A percentile compares a stretch with the other conserved stretches of the same genome.
phyloP scores from a whole-genome alignment of 139 green algal species.

The Tetradesmus obliquus region DNA sequence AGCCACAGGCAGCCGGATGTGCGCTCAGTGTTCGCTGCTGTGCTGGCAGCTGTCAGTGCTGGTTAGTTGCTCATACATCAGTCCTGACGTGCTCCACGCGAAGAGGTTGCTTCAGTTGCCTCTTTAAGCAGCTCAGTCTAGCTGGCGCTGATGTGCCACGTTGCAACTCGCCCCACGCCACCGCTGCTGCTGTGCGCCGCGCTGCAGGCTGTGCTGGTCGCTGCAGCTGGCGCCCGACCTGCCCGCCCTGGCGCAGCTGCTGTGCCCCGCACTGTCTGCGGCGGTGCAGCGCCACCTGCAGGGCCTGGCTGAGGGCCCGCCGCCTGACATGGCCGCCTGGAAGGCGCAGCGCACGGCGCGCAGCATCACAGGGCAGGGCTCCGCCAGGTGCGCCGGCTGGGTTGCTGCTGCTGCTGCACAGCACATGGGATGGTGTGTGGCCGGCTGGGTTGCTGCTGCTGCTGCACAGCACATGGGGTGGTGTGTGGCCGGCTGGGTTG shows the following conservation, averaged over 20 bases:
- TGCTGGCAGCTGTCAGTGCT: no score
- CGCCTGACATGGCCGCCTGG: not conserved
- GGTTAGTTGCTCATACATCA: no score
- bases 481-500: not conserved
- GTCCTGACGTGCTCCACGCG: no score
- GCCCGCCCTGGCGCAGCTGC: not conserved
- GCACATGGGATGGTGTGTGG: not conserved
- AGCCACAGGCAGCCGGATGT: no score
- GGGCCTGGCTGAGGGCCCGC: not conserved
- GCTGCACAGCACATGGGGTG: not conserved
- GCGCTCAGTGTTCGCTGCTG: no score
- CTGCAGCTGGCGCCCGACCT: not conserved
- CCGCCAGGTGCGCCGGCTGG: not conserved
- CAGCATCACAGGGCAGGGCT: not conserved
- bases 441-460: not conserved
- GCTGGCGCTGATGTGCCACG: no score
- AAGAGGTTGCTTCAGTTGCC: no score
- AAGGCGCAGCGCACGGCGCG: not conserved
- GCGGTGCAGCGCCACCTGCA: not conserved
- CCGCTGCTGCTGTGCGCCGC: not conserved
- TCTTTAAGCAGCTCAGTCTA: no score
- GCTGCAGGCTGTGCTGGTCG: not conserved
- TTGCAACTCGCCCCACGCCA: no score
- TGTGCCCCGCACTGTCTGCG: slow-evolving; percentile 23
- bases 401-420: not conserved